Evolutionary conservation across 495 filamentous ascomycete genomes (phyloP).

Genomic region (Friedmanniomyces endolithicus): DNA sequence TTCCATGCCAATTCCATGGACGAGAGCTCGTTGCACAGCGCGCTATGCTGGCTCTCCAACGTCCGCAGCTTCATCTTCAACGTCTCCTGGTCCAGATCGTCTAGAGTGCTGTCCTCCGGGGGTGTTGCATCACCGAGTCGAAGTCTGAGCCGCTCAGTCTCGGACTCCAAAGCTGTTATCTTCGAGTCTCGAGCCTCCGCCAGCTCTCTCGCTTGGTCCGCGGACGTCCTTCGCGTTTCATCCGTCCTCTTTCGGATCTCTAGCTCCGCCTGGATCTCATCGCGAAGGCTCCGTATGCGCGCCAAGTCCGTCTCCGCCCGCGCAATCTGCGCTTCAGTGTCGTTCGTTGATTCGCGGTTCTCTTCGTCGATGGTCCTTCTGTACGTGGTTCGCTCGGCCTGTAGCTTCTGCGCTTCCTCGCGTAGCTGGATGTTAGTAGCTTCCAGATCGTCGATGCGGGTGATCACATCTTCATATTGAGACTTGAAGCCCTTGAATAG

Average conservation of each 20-base stretch:
- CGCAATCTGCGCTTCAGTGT: conserved; percentile 68
- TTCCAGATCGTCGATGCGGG: conserved; percentile 81
- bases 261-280: conserved; percentile 71
- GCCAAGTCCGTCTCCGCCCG: conserved; percentile 73
- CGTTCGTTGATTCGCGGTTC: conserved; percentile 50
- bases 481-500: conserved; percentile 82
- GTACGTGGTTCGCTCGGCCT: conserved; percentile 72
- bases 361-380: conserved; percentile 70
- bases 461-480: conserved; percentile 84
- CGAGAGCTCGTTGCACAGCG: conserved; percentile 75
- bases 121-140: conserved; percentile 37
- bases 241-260: conserved; percentile 66
- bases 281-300: conserved; percentile 66
- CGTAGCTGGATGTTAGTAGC: conserved; percentile 73
- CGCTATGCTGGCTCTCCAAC: conserved; percentile 62
- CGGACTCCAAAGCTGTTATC: conserved; percentile 67
- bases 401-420: conserved; percentile 71
- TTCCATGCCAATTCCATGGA: conserved; percentile 79
- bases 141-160: conserved; percentile 57
- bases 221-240: conserved; percentile 57
- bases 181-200: conserved; percentile 59
- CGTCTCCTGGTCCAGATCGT: conserved; percentile 49
- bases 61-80: conserved; percentile 58
- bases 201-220: conserved; percentile 64
- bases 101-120: conserved; percentile 36